Evolutionary conservation across 1,139 yeast genomes (phyloP).

Genomic region (Suhomyces atakaporum): DNA sequence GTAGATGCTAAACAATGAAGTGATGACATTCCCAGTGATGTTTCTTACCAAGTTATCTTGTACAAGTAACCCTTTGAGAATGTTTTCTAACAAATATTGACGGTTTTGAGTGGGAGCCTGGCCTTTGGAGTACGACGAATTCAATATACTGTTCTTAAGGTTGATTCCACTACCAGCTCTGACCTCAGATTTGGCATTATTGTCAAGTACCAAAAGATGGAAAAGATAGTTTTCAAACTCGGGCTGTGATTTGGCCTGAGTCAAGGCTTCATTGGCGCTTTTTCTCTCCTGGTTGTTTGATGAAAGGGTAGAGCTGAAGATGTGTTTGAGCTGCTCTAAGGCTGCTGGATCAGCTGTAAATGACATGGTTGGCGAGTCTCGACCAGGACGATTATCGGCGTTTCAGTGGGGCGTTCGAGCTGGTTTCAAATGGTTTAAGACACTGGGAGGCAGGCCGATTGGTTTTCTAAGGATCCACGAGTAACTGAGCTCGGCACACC

Average conservation of each 20-base stretch:
- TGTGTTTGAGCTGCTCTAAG: slow-evolving; percentile 60
- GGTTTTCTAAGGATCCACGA: no score
- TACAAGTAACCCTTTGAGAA: slow-evolving; percentile 69
- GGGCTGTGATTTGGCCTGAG: slow-evolving; percentile 65
- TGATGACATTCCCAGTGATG: slow-evolving; percentile 87
- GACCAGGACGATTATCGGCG: no score
- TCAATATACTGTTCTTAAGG: slow-evolving; percentile 70
- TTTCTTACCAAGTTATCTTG: slow-evolving; percentile 67
- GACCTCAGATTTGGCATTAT: slow-evolving; percentile 49
- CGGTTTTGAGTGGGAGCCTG: slow-evolving; percentile 32
- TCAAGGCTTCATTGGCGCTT: slow-evolving; percentile 66
- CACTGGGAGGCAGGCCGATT: no score
- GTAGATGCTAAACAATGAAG: slow-evolving; percentile 72
- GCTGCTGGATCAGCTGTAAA: slow-evolving; percentile 69
- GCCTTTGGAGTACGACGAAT: slow-evolving; percentile 20
- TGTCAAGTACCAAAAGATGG: slow-evolving; percentile 62
- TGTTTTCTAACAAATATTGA: slow-evolving; percentile 59
- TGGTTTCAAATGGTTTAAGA: no score
- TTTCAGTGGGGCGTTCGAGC: no score
- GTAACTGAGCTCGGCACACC: no score
- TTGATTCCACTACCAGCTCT: slow-evolving; percentile 89
- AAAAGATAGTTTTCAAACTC: slow-evolving; percentile 81
- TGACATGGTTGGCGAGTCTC: no score
- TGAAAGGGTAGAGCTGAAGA: slow-evolving; percentile 68
- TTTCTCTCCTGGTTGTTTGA: slow-evolving; percentile 54